Base-by-base conservation (phyloP, 169 alveolate species). In the Sarcocystis neurona region DNA sequence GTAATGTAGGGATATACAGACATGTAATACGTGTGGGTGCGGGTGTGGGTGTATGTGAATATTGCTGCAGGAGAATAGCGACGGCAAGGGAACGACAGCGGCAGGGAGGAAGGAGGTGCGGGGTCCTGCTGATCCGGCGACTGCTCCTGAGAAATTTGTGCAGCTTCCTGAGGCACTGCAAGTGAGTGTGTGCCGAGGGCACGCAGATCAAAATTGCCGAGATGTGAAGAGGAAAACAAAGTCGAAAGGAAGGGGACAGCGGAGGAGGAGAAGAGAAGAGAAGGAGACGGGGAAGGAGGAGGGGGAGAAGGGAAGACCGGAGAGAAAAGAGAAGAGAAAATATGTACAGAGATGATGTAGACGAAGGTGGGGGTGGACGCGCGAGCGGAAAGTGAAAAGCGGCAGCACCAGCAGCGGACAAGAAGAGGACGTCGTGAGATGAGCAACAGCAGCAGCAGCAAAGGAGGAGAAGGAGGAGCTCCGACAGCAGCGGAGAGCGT, bases 51-150 rank as follows among this genome's bases (percentile, higher is more conserved):
- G 60, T 10, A 50, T 50, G 60, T 18, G 60, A 50, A 50, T 18
- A 18, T 18, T 50, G 27, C 60, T 1, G 48, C 27, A 32, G 79
- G 34, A 68, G 79, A 3, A 68, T 39, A 68, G 15, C 8, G 12
- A 68, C 43, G 47, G 2, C n/a, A n/a, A n/a, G n/a, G n/a, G n/a
- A n/a, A n/a, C n/a, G n/a, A n/a, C n/a, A n/a, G n/a, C n/a, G n/a
- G n/a, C n/a, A n/a, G n/a, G n/a, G n/a, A n/a, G n/a, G n/a, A n/a
- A n/a, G n/a, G n/a, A n/a, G n/a, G n/a, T n/a, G n/a, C 34, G 82
- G 27, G 37, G 47, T 1, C 82, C 82, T 5, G 82, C 82, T 2
- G 82, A 72, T 37, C 82, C 82, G 37, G 47, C 82, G 56, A 27
- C 18, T n/a, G 58, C 34, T 6, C 82, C 82, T 27, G 82, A 72